Percentiles rank a stretch among this genome's conserved stretches.
These are phyloP conservation scores for Cucurbitaria berberidis DNA, from an alignment of 2,329 filamentous ascomycete genomes.

Conservation along the genomic window DNA sequence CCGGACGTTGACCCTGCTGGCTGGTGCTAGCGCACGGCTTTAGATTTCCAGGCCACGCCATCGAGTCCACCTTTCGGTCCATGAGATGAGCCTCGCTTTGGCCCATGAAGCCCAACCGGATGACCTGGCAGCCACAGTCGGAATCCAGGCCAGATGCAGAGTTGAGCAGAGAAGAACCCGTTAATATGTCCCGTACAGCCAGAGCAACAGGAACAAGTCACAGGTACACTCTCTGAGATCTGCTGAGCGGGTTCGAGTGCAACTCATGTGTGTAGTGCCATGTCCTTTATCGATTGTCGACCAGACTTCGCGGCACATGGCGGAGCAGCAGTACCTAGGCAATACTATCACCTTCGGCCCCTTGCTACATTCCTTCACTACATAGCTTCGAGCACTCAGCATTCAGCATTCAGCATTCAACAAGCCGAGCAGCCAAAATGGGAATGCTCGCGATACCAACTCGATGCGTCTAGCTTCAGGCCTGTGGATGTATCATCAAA, in stretches of 20 bases:
- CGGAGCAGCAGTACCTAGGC: background rate
- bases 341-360: too few relatives aligned
- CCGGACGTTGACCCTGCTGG: slow-evolving; percentile 48
- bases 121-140: slow-evolving; percentile 22
- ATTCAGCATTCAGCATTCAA: background rate
- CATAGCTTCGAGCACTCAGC: slow-evolving; percentile 1
- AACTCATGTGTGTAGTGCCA: background rate
- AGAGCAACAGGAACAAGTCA: background rate
- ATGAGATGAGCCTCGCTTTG: slow-evolving; percentile 35
- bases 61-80: slow-evolving; percentile 26
- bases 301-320: background rate
- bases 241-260: background rate
- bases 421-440: slow-evolving; percentile 4
- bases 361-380: background rate
- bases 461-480: slow-evolving; percentile 20
- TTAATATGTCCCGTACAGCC: slow-evolving; percentile 3
- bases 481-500: slow-evolving; percentile 27
- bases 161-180: slow-evolving; percentile 11
- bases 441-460: slow-evolving; percentile 14
- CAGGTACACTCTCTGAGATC: background rate
- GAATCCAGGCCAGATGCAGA: slow-evolving; percentile 30
- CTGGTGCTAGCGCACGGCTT: slow-evolving; percentile 39
- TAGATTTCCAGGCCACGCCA: slow-evolving; percentile 29
- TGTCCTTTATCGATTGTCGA: background rate
- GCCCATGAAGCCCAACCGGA: slow-evolving; percentile 29